Conservation (phyloP, 192 early-diverging fungal species). For the Chytriomyces confervae region DNA sequence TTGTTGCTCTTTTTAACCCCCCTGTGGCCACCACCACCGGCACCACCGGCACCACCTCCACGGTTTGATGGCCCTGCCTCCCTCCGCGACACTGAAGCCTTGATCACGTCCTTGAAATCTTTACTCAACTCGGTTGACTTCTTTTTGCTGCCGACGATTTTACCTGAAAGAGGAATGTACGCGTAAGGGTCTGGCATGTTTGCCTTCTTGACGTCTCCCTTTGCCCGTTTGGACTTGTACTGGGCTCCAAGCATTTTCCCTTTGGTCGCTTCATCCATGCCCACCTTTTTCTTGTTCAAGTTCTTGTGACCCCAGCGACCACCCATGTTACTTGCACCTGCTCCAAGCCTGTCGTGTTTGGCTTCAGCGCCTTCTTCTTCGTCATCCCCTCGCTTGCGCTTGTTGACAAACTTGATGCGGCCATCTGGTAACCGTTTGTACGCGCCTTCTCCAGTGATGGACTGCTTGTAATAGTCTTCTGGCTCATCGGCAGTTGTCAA, state of each 20-base stretch:
- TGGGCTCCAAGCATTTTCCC: slow-evolving; percentile 70
- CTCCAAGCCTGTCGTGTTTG: slow-evolving; percentile 19
- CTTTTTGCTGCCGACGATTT: slow-evolving; percentile 67
- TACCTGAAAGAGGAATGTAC: slow-evolving; percentile 87
- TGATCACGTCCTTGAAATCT: slow-evolving; percentile 52
- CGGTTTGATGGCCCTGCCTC: neutral
- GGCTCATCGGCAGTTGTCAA: slow-evolving; percentile 50
- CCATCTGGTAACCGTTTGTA: slow-evolving; percentile 83
- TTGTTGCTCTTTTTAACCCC: slow-evolving; percentile 50
- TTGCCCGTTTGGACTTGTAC: slow-evolving; percentile 82
- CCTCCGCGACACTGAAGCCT: slow-evolving; percentile 29
- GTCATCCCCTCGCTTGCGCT: slow-evolving; percentile 58
- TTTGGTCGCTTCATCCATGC: slow-evolving; percentile 22
- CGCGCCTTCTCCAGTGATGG: slow-evolving; percentile 78
- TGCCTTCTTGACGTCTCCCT: slow-evolving; percentile 90
- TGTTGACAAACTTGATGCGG: slow-evolving; percentile 84
- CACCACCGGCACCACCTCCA: neutral
- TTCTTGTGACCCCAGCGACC: slow-evolving; percentile 26
- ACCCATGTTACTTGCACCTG: slow-evolving; percentile 39
- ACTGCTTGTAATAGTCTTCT: slow-evolving; percentile 83
- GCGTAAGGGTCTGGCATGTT: slow-evolving; percentile 91
- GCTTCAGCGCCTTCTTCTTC: slow-evolving; percentile 45
- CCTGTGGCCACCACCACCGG: slow-evolving; percentile 20
- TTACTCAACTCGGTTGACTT: slow-evolving; percentile 46
- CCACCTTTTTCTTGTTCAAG: slow-evolving; percentile 38